Evolutionary conservation across 768 basidiomycete genomes (phyloP).

Genomic region (Kwoniella europaea): DNA sequence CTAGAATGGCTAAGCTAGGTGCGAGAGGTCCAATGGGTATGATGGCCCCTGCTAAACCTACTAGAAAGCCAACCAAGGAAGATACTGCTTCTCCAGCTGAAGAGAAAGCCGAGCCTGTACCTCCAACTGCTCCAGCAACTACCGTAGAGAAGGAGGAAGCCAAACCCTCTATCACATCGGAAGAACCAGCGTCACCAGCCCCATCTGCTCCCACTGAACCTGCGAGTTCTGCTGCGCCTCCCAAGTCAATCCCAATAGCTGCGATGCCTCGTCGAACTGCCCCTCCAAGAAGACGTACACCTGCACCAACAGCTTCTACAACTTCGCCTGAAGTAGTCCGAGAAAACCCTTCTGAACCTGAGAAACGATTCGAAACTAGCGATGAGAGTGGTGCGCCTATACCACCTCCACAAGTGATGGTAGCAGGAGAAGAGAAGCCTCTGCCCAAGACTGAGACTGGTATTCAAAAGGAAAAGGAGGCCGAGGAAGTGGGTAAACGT

Average conservation of each 20-base stretch:
- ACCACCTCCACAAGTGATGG: conserved; percentile 49
- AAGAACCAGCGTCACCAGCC: conserved; percentile 11
- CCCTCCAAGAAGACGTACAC: conserved; percentile 65
- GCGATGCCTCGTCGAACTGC: conserved; percentile 73
- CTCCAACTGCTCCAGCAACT: conserved; percentile 7
- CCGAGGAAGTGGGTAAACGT: conserved; percentile 45
- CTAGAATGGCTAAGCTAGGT: conserved; percentile 89
- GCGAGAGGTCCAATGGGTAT: conserved; percentile 66
- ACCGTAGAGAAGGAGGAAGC: conserved; percentile 7
- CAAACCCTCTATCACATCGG: neutral
- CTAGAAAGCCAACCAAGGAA: conserved; percentile 63
- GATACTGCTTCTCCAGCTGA: conserved; percentile 50
- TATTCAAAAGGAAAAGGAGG: conserved; percentile 32
- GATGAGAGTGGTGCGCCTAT: conserved; percentile 62
- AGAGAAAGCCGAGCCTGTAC: conserved; percentile 20
- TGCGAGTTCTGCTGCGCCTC: conserved; percentile 29
- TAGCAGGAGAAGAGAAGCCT: conserved; percentile 47
- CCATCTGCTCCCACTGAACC: conserved; percentile 10
- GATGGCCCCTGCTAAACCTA: conserved; percentile 71
- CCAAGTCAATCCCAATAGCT: conserved; percentile 70
- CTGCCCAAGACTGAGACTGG: conserved; percentile 50
- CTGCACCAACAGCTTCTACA: conserved; percentile 20
- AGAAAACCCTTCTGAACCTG: conserved; percentile 23
- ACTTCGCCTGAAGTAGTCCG: conserved; percentile 6
- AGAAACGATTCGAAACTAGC: conserved; percentile 57